phyloP scores from a whole-genome alignment of 75 land plant species.

The Picea sitchensis region DNA sequence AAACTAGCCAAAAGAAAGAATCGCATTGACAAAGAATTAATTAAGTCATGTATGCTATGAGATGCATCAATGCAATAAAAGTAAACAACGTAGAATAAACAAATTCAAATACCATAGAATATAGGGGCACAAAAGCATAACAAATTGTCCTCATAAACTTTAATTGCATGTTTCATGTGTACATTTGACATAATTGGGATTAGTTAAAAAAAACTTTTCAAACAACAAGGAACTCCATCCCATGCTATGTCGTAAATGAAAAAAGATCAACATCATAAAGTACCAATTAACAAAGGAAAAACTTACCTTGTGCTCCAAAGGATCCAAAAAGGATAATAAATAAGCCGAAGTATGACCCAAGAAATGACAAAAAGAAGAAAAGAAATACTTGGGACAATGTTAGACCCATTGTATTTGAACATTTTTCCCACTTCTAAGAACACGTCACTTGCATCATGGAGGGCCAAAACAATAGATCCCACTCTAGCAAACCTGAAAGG shows the following conservation, averaged over 20 bases:
- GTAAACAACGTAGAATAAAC: too few species aligned
- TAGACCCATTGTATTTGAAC: constrained; percentile 76
- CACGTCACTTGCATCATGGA: constrained; percentile 98
- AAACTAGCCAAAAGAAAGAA: too few species aligned
- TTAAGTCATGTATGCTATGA: too few species aligned
- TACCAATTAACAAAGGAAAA: constrained; percentile 2
- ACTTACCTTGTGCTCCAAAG: constrained; percentile 85
- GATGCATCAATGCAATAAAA: too few species aligned
- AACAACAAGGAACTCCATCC: not conserved
- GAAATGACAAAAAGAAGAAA: constrained; percentile 74
- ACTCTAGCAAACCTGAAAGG: constrained; percentile 79
- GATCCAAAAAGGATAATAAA: constrained; percentile 76
- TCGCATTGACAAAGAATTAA: too few species aligned
- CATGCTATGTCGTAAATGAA: not conserved
- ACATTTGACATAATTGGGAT: not conserved
- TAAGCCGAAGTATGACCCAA: constrained; percentile 79
- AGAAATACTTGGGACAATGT: constrained; percentile 54
- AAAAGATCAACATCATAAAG: not conserved
- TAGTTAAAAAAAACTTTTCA: not conserved
- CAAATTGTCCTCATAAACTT: not conserved
- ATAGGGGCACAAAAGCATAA: not conserved
- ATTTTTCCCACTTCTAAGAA: constrained; percentile 93
- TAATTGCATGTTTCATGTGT: not conserved
- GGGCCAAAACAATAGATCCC: constrained; percentile 86
- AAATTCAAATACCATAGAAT: not conserved